Evolutionary conservation across 441 rosid species (phyloP), one percentile per base, ranked within the genome.

Genomic region (Capsella rubella): DNA sequence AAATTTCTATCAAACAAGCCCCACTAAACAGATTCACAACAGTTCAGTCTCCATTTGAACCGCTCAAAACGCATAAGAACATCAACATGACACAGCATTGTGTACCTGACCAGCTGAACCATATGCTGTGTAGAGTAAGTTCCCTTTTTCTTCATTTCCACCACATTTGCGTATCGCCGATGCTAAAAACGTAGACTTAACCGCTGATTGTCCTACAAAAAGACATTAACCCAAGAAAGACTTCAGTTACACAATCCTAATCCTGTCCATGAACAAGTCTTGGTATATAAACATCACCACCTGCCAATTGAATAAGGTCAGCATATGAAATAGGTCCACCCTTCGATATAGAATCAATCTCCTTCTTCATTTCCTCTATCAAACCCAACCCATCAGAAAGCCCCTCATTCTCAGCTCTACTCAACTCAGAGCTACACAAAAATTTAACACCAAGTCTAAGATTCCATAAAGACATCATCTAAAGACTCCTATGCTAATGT

Each of bases 121-220:
- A 54, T 90, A 90, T 21, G 96, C 98, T 18, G 83, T 67, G 66
- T 94, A 94, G 34, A 94, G 74, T 81, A 81, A 67, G 15, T 29
- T 37, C 32, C 98, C 97, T 75, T 90, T 94, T 79, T 90, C 93
- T 81, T 86, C 95, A 61, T 94, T 94, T 59, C 97, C 97, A 77
- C 97, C 98, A 71, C 97, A 90, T 75, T 91, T 90, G 16, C 91
- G 87, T 58, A 91, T 90, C 12, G 97, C 97, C 8, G 98, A 80
- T 45, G 89, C 92, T 39, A 90, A 84, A 84, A 91, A 91, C 12
- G 95, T 90, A 47, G 87, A 58, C 91, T 94, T 94, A 4, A 79
- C 21, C 1, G 97, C 97, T 73, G 91, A 51, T 85, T 94, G 95
- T 32, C 89, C 97, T 91, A 69, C 43, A 76, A 1, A 21, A 78